Evolutionary conservation across 2,329 filamentous ascomycete species (phyloP), one percentile per base, ranked within the genome.

Genomic region (Xylariaceae sp.): DNA sequence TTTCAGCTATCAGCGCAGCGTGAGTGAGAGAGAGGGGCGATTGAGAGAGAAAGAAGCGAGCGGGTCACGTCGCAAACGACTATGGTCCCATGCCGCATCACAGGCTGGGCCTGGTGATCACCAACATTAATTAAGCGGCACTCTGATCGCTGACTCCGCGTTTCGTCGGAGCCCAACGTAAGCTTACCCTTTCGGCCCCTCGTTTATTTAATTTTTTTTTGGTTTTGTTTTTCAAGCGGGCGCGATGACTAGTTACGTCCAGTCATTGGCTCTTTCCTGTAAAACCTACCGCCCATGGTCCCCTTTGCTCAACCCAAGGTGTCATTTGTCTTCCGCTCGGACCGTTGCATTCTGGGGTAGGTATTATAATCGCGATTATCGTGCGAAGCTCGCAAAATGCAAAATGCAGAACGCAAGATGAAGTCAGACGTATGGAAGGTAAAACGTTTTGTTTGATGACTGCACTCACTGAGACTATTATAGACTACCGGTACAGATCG

Each of bases 41-140:
- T 11, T 41, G 19, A 19, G 8, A 34, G 6, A 34, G 5, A 39
- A 34, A 40, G 37, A 48, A 41, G 51, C 51, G 29, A 45, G 11
- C 29, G 29, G 19, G 43, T 32, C 29, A 45, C 11, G 43, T 45
- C 9, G 29, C 43, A 32, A 45, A 31, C 30, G 43, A 30, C 39
- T 40, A 40, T n/a, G 39, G 39, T 48, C 53, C 47, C 47, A 47
- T 50, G 51, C 52, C 50, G 53, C 40, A 47, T 50, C 32, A 55
- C 37, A 50, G 45, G 47, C 56, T 58, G 56, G 53, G 56, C 56
- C 19, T 19, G 53, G 47, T 45, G 53, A 50, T 37, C 50, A 45
- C 44, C 46, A 37, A 41, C 39, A 47, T 46, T 31, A 19, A 45
- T 19, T 40, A 46, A 54, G 48, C 48, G 47, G 47, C 11, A 49